Evolutionary conservation across 2,329 filamentous ascomycete species (phyloP).

Genomic region (Grosmannia huntii): DNA sequence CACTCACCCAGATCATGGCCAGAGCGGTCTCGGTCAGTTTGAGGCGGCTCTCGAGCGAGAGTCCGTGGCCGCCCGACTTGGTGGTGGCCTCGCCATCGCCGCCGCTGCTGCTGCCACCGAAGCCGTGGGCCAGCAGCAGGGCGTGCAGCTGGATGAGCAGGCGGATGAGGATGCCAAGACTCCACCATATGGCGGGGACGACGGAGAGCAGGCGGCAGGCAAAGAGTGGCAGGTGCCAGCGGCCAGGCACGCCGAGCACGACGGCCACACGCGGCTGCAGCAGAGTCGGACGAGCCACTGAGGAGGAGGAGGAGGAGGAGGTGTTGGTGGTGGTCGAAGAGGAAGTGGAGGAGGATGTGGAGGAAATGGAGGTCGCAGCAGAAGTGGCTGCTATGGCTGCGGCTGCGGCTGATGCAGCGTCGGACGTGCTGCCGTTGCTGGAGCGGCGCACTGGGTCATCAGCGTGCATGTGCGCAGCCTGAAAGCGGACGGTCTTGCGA

Average conservation of each 20-base stretch:
- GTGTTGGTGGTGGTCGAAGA: neutral
- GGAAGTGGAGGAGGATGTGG: neutral
- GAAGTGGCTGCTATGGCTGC: neutral
- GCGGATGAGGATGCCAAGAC: conserved; percentile 53
- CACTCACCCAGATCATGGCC: conserved; percentile 56
- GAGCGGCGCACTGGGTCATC: neutral
- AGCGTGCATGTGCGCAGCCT: neutral
- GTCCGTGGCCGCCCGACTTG: neutral
- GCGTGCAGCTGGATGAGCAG: conserved; percentile 50
- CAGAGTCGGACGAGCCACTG: conserved; percentile 25
- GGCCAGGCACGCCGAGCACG: conserved; percentile 57
- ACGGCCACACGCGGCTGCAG: conserved; percentile 70
- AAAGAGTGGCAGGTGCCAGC: conserved; percentile 63
- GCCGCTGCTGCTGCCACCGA: neutral
- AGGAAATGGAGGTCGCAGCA: neutral
- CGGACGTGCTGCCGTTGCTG: neutral
- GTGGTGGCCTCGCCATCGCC: neutral
- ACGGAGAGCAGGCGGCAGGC: conserved; percentile 61
- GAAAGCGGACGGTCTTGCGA: conserved; percentile 13
- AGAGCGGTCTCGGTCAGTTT: conserved; percentile 56
- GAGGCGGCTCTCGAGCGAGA: conserved; percentile 31
- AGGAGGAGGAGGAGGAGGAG: conserved; percentile 4
- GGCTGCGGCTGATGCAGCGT: neutral
- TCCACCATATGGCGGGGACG: conserved; percentile 59
- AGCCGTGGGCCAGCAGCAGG: conserved; percentile 7